A percentile compares a stretch with the other conserved stretches of the same genome.
Evolutionary conservation across 441 rosid genomes (phyloP).

Genomic region (Francoa sonchifolia): DNA sequence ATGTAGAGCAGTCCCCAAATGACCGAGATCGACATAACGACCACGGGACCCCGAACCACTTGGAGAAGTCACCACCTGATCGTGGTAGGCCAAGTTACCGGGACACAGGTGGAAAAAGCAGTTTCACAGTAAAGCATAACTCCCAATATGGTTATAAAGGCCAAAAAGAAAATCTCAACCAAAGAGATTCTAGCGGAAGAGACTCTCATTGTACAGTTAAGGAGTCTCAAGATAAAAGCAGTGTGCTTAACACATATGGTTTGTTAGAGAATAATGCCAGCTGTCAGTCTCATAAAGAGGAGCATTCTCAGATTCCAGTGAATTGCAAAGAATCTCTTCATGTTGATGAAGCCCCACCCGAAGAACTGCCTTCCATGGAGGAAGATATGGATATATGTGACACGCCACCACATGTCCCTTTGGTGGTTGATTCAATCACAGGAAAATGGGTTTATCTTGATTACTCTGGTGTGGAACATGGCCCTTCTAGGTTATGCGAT

Average conservation of each 20-base stretch:
- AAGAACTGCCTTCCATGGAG: constrained; percentile 91
- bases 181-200: constrained; percentile 36
- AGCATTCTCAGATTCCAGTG: constrained; percentile 30
- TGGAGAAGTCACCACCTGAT: constrained; percentile 55
- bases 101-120: constrained; percentile 48
- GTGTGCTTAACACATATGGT: constrained; percentile 17
- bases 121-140: constrained; percentile 40
- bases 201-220: constrained; percentile 29
- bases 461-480: constrained; percentile 67
- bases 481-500: constrained; percentile 75
- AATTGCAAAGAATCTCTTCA: constrained; percentile 34
- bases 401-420: constrained; percentile 86
- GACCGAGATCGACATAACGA: constrained; percentile 49
- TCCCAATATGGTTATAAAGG: constrained; percentile 36
- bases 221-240: constrained; percentile 49
- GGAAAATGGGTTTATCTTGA: constrained; percentile 98
- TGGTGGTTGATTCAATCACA: constrained; percentile 38
- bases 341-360: constrained; percentile 40
- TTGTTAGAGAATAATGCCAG: constrained; percentile 36
- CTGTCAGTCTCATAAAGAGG: constrained; percentile 40
- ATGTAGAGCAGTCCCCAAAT: constrained; percentile 59
- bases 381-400: constrained; percentile 99
- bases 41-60: constrained; percentile 42
- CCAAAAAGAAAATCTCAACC: constrained; percentile 45
- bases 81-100: constrained; percentile 35